phyloP scores from a whole-genome alignment of 2,329 filamentous ascomycete species.

The Madurella mycetomatis region DNA sequence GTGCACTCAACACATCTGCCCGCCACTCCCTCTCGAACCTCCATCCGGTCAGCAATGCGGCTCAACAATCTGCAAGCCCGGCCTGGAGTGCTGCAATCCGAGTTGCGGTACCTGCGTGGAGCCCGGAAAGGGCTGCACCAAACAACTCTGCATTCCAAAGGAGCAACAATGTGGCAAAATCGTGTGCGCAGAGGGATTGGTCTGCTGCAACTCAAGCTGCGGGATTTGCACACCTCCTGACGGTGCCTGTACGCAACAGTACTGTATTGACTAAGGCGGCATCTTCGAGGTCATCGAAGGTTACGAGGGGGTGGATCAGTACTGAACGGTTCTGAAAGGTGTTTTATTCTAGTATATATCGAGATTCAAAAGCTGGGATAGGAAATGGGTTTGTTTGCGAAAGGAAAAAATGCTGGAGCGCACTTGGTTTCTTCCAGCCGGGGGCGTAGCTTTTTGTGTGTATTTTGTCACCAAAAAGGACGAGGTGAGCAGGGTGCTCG shows the following conservation, averaged over 20 bases:
- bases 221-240: constrained; percentile 22
- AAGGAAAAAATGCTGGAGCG: no score
- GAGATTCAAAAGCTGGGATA: no score
- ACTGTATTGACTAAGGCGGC: constrained; percentile 10
- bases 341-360: neutral
- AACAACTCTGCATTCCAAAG: constrained; percentile 16
- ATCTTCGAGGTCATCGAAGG: neutral
- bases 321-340: neutral
- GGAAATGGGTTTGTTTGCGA: no score
- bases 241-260: constrained; percentile 20
- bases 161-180: constrained; percentile 20
- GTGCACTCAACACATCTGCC: constrained; percentile 21
- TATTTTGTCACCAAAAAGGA: no score
- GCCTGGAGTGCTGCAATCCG: constrained; percentile 19
- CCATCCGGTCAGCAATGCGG: constrained; percentile 9
- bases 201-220: constrained; percentile 26
- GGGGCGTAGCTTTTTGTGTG: no score
- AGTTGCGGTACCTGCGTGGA: constrained; percentile 23
- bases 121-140: constrained; percentile 20
- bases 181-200: constrained; percentile 11
- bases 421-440: no score
- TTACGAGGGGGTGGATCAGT: neutral
- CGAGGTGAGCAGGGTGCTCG: neutral
- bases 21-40: neutral
- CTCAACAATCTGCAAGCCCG: constrained; percentile 11